Evolutionary conservation across 225 moss, liverwort and hornwort genomes (phyloP).

Genomic region (Polytrichum commune): DNA sequence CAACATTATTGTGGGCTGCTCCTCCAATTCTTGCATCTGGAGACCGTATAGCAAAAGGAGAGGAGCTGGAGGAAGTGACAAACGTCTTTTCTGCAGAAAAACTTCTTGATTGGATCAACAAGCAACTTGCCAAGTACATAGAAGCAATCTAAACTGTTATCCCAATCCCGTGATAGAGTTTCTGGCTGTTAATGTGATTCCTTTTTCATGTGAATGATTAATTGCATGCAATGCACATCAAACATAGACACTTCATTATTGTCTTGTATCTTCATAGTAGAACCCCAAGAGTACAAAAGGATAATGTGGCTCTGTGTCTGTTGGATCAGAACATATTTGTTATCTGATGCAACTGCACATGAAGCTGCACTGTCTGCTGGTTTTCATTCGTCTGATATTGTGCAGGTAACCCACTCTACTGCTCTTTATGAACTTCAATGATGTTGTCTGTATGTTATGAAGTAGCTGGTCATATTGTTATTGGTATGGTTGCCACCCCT

Average conservation of each 20-base stretch:
- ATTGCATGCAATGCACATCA: too few species aligned
- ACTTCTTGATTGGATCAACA: conserved; percentile 56
- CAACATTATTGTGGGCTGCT: conserved; percentile 47
- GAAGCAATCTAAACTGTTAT: neutral
- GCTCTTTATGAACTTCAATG: neutral
- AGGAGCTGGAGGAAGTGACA: conserved; percentile 25
- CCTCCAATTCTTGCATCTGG: conserved; percentile 42
- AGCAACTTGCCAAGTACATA: conserved; percentile 33
- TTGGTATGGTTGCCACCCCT: conserved; percentile 11
- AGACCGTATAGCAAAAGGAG: conserved; percentile 25
- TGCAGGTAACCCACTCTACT: conserved; percentile 28
- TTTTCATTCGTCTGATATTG: conserved; percentile 28
- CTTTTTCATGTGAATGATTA: too few species aligned
- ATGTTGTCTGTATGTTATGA: too few species aligned
- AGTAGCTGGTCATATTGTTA: too few species aligned
- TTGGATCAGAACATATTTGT: conserved; percentile 30
- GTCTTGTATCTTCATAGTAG: too few species aligned
- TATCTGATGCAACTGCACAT: conserved; percentile 29
- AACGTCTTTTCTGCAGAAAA: conserved; percentile 25
- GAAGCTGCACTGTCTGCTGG: conserved; percentile 20
- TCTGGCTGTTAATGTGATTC: too few species aligned
- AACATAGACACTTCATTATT: too few species aligned
- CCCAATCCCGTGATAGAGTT: too few species aligned
- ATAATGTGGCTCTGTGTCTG: too few species aligned
- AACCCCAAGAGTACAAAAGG: too few species aligned